phyloP scores from a whole-genome alignment of 352 stramenopile genomes.

The Globisporangium paddicum region DNA sequence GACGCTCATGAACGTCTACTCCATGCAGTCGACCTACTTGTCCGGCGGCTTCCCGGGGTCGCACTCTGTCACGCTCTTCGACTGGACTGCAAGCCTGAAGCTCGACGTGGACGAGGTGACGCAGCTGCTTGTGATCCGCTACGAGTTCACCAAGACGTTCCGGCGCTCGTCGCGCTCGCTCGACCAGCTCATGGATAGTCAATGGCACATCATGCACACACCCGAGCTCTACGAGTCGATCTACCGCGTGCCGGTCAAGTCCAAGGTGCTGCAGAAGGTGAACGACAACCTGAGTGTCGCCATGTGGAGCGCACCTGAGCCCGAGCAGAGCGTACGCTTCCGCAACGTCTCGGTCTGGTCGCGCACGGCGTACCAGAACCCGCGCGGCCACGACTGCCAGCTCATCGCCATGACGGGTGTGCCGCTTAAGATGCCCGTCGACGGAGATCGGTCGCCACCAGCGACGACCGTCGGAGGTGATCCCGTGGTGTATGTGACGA shows the following conservation, averaged over 20 bases:
- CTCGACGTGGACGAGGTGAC: neutral
- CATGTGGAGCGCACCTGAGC: slow-evolving; percentile 7
- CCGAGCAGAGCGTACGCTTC: neutral
- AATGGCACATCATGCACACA: slow-evolving; percentile 5
- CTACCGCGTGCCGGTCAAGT: slow-evolving; percentile 4
- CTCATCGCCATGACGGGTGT: neutral
- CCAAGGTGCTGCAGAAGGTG: slow-evolving; percentile 2
- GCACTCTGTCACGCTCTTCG: neutral
- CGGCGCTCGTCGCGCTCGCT: neutral
- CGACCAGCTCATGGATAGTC: neutral
- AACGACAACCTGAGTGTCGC: slow-evolving; percentile 4
- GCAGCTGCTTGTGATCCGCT: slow-evolving; percentile 4
- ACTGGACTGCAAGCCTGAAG: neutral
- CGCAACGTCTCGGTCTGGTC: slow-evolving; percentile 4
- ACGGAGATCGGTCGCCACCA: neutral
- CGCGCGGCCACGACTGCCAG: neutral
- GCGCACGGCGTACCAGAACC: neutral
- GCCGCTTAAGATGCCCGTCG: neutral
- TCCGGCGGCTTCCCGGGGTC: neutral
- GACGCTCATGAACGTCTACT: neutral
- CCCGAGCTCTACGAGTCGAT: slow-evolving; percentile 1
- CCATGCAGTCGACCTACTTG: neutral
- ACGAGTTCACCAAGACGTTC: slow-evolving; percentile 8
- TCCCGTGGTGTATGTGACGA: slow-evolving; percentile 5
- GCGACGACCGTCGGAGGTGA: slow-evolving; percentile 1